Evolutionary conservation across 192 early-diverging fungal genomes (phyloP), one percentile per base, ranked within the genome.

Genomic region (Diversispora eburnea): DNA sequence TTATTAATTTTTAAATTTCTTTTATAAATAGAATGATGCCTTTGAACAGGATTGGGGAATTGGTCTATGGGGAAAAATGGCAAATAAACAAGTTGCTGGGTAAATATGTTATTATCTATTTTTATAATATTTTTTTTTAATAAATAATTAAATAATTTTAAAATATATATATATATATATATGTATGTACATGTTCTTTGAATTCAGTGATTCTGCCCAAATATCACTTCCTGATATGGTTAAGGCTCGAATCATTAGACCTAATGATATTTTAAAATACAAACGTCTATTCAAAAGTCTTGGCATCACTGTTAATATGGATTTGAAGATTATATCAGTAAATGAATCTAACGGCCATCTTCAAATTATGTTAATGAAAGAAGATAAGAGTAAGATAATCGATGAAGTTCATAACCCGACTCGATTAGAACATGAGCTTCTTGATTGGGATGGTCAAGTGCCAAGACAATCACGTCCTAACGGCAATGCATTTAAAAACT

Each of bases 401-500:
- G n/a, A 70, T 9, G 68, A 70, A 42, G 42, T 70, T 42, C 8
- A n/a, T 77, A 83, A 77, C 3, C 82, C 82, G 4, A 83, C 82
- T 42, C 71, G 79, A 19, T 56, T 83, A 19, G 82, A 83, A 52
- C 78, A 79, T 6, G 78, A 83, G 51, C 77, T 83, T 20, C 54
- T 83, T 8, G 79, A 83, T 62, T 70, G 78, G 13, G 75, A 81
- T 66, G 82, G 82, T 20, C 45, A 73, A 47, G 73, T 83, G n/a
- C 65, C 77, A 8, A 77, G 75, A 70, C 67, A 77, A 59, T 80
- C 70, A 52, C 79, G 82, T n/a, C 82, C 82, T 10, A 81, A 83
- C 75, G 82, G 82, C 15, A 83, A 83, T 64, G 82, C 82, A 0
- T 83, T 83, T 47, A 66, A 66, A 49, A 66, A 66, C 6, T 66